These are phyloP conservation scores for Cryphonectria japonica DNA, from an alignment of 2,329 filamentous ascomycete genomes.

Conservation along the genomic window DNA sequence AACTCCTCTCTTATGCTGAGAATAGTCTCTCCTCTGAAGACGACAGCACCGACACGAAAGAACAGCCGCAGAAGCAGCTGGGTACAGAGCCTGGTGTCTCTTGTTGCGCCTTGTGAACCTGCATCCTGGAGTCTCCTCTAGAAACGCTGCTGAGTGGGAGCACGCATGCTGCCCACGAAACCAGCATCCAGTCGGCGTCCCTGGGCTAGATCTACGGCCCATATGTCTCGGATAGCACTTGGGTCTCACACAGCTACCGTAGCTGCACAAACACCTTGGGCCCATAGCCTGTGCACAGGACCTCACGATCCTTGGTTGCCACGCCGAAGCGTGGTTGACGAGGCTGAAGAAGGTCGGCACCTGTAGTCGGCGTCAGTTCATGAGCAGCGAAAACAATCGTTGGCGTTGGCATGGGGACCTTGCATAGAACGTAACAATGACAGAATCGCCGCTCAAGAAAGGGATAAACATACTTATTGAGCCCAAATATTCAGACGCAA, in stretches of 20 bases:
- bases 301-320: background rate
- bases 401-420: background rate
- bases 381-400: background rate
- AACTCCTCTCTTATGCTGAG: background rate
- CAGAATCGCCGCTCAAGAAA: background rate
- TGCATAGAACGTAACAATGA: background rate
- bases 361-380: slow-evolving; percentile 5
- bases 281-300: background rate
- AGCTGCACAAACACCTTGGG: background rate
- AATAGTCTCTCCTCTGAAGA: background rate
- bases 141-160: background rate
- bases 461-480: background rate
- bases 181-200: background rate
- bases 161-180: background rate
- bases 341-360: background rate
- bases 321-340: background rate
- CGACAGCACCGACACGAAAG: background rate
- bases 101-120: slow-evolving; percentile 18
- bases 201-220: background rate
- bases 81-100: slow-evolving; percentile 13
- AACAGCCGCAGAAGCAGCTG: background rate
- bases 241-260: slow-evolving; percentile 1
- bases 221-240: background rate
- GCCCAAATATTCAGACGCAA: too few relatives aligned
- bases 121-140: slow-evolving; percentile 12